Evolutionary conservation across 345 rosid species (phyloP), one percentile per base, ranked within the genome.

Genomic region (Melastoma malabathricum): DNA sequence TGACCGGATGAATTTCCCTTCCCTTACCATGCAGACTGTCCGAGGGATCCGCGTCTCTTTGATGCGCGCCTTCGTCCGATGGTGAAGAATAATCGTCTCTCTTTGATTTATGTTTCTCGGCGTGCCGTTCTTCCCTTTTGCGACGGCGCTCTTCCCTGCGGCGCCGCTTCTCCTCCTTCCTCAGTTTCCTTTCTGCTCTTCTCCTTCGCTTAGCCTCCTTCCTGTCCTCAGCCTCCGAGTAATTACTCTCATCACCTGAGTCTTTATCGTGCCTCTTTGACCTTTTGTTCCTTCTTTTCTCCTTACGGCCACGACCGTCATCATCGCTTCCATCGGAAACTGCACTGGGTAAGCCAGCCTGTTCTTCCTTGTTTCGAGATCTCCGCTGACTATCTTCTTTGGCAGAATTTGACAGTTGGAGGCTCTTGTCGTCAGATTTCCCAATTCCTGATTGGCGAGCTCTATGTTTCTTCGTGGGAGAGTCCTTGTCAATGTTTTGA

Each of bases 191-290:
- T 61, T 88, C 99, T 63, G 83, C 97, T 68, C 69, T 93, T 70
- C 72, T 78, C 77, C 83, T 83, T 84, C 75, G 77, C 68, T 88
- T 88, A 52, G 79, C 74, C 62, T 85, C 95, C 75, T 78, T 93
- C 79, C 79, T 88, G 54, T 74, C 84, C 56, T 74, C 94, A 50
- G 67, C 43, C 55, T 83, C 90, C 61, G 94, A 85, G 58, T 70
- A 86, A 70, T 60, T 59, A 61, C 84, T 80, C 58, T 73, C 66
- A 57, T 68, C 82, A 63, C 72, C 89, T 52, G 94, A 83, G 38
- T 83, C 69, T 54, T 45, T 62, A 58, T 72, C 82, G 57, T 52
- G 75, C 67, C 69, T 74, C 23, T 62, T 72, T 13, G 75, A 72
- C 60, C 81, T 72, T 70, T 73, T 88, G 67, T 70, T 80, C 69